Base-by-base conservation (phyloP, 1,139 yeast genomes). In the Hansenula sp. region DNA sequence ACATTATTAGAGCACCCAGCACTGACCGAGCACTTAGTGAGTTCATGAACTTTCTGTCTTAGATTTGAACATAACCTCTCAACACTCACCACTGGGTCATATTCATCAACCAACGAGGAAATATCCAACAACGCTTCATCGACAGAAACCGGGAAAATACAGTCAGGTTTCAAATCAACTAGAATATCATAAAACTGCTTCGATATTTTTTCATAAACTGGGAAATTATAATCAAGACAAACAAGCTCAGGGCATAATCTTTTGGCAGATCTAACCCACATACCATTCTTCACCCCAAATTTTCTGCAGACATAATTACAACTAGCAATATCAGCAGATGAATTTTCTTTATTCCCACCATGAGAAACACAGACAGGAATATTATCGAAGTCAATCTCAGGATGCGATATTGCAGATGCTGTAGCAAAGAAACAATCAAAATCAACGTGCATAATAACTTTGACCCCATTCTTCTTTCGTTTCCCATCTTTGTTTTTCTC, bases 361-460 rank as follows among this genome's bases (percentile, higher is more conserved):
- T 89, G 91, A 5, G 95, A 81, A 0, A 93, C 97, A 38, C 94
- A 90, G 4, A 90, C 74, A 0, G 97, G 95, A 25, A 73, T 78
- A 7, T 51, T 68, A 13, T 74, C 58, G 13, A 84, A 72, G 54
- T 84, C 81, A 18, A 81, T 55, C 8, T 80, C 70, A 0, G 85
- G 84, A 36, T 72, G 68, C 7, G 65, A 69, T 42, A 81, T 66
- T 13, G 88, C 77, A 0, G 97, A 86, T 0, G 87, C 96, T 0
- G 96, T 75, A 1, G 91, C 97, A 64, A 93, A 93, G 58, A 93
- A 93, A 52, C 96, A 89, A 61, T 93, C 99, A 62, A 89, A 93
- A 61, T 93, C 99, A 31, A 91, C 74, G 62, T 93, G 98, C 48
- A 90, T 62, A 17, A 90, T 76, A 0, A 74, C 63, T 36, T 65